phyloP scores from a whole-genome alignment of 2,329 filamentous ascomycete genomes.

The Trichoderma koningii region DNA sequence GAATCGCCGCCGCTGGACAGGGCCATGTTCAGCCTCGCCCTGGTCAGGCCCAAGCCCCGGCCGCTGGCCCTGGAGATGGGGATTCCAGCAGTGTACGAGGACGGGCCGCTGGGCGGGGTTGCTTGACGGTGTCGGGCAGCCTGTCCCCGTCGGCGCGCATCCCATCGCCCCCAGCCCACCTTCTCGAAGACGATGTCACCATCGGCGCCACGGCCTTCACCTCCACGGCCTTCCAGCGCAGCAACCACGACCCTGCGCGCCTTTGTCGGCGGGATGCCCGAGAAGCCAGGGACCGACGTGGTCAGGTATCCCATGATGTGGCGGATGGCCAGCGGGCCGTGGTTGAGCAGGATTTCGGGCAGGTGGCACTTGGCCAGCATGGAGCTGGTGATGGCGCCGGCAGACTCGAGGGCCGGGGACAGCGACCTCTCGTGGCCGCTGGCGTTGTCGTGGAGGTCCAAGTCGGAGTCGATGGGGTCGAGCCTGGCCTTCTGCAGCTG shows the following conservation, averaged over 20 bases:
- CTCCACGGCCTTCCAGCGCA: slow-evolving; percentile 78
- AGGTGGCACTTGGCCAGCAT: slow-evolving; percentile 89
- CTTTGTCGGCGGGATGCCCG: slow-evolving; percentile 83
- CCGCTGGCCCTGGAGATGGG: slow-evolving; percentile 54
- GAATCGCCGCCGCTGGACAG: slow-evolving; percentile 70
- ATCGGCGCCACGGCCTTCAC: slow-evolving; percentile 61
- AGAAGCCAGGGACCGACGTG: slow-evolving; percentile 89
- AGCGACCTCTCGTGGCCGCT: slow-evolving; percentile 40
- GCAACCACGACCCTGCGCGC: slow-evolving; percentile 89
- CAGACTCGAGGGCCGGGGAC: slow-evolving; percentile 64
- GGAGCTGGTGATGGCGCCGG: slow-evolving; percentile 78
- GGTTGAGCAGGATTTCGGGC: slow-evolving; percentile 83
- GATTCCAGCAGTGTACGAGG: slow-evolving; percentile 54
- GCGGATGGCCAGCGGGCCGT: slow-evolving; percentile 90
- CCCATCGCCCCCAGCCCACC: slow-evolving; percentile 96
- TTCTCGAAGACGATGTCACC: slow-evolving; percentile 87
- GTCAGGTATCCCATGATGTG: slow-evolving; percentile 95
- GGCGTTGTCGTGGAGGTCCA: slow-evolving; percentile 72
- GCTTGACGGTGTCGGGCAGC: slow-evolving; percentile 50
- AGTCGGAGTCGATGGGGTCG: slow-evolving; percentile 77
- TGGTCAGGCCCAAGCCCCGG: slow-evolving; percentile 47
- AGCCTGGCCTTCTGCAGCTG: slow-evolving; percentile 62
- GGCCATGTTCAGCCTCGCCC: slow-evolving; percentile 52
- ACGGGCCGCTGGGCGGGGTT: slow-evolving; percentile 39
- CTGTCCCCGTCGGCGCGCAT: slow-evolving; percentile 74